Percentiles rank a stretch among this genome's conserved stretches.
Evolutionary conservation across 2,329 filamentous ascomycete genomes (phyloP).

Genomic region (Orbilia quercus): DNA sequence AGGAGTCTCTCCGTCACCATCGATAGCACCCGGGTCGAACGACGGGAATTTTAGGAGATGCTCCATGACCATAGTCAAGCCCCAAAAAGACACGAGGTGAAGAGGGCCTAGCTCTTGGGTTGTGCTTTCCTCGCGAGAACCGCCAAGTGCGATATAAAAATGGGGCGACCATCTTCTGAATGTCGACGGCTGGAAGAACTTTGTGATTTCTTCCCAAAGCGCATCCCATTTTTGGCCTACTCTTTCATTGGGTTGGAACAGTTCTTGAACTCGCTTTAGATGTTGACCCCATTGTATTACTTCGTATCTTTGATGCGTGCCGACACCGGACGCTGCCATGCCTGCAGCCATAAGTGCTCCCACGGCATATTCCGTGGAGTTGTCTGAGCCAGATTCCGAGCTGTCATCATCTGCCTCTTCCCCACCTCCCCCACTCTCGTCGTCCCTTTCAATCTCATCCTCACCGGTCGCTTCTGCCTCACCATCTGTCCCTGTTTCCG

Average conservation of each 20-base stretch:
- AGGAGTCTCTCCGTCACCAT: slow-evolving; percentile 31
- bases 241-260: slow-evolving; percentile 28
- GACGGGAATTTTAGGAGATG: slow-evolving; percentile 26
- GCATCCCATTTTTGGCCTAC: slow-evolving; percentile 44
- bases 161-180: slow-evolving; percentile 37
- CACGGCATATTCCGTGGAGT: background rate
- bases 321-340: background rate
- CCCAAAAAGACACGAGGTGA: slow-evolving; percentile 28
- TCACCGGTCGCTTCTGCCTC: background rate
- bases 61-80: slow-evolving; percentile 36
- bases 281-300: slow-evolving; percentile 35
- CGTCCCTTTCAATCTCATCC: background rate
- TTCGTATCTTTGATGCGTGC: slow-evolving; percentile 33
- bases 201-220: slow-evolving; percentile 32
- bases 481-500: background rate
- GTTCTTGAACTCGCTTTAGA: slow-evolving; percentile 37
- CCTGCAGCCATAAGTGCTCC: background rate
- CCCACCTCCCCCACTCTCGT: background rate
- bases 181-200: slow-evolving; percentile 33
- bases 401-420: background rate
- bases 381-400: background rate
- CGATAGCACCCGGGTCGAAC: slow-evolving; percentile 17
- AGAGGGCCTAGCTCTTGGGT: slow-evolving; percentile 1
- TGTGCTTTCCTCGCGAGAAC: background rate
- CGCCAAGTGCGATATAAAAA: slow-evolving; percentile 12